A percentile compares a stretch with the other conserved stretches of the same genome.
Evolutionary conservation across 2,329 filamentous ascomycete genomes (phyloP).

Genomic region (Dactylellina sp.): DNA sequence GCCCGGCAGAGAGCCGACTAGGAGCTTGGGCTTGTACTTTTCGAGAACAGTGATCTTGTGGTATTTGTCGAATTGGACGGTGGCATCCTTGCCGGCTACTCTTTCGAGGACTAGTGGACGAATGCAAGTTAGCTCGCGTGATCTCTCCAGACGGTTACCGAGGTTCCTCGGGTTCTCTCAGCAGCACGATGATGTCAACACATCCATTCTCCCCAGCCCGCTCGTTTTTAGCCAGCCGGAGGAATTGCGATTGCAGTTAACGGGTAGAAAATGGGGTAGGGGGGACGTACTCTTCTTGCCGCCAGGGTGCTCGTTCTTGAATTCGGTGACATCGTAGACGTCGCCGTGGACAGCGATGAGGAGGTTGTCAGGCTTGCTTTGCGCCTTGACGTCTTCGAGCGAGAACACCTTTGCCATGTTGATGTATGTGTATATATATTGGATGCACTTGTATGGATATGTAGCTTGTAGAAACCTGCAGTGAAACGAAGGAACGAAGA

Average conservation of each 20-base stretch:
- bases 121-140: constrained; percentile 19
- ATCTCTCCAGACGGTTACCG: constrained; percentile 9
- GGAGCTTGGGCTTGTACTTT: constrained; percentile 72
- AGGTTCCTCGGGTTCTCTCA: constrained; percentile 24
- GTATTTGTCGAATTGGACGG: constrained; percentile 77
- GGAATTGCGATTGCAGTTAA: not conserved
- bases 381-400: constrained; percentile 84
- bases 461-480: not conserved
- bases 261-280: not conserved
- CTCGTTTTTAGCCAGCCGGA: constrained; percentile 69
- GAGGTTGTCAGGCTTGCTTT: constrained; percentile 86
- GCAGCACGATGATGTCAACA: constrained; percentile 20
- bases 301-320: constrained; percentile 87
- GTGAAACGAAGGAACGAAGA: constrained; percentile 9
- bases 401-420: constrained; percentile 90
- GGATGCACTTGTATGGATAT: too few species aligned
- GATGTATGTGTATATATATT: constrained; percentile 33
- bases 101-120: constrained; percentile 72
- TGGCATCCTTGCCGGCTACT: constrained; percentile 75
- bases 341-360: constrained; percentile 95
- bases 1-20: constrained; percentile 80
- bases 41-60: constrained; percentile 73
- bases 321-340: constrained; percentile 88
- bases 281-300: constrained; percentile 74
- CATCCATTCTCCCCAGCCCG: constrained; percentile 73